A percentile compares a stretch with the other conserved stretches of the same genome.
These are phyloP conservation scores for Melampsora occidentalis DNA, from an alignment of 1,284 basidiomycete species.

Conservation along the genomic window DNA sequence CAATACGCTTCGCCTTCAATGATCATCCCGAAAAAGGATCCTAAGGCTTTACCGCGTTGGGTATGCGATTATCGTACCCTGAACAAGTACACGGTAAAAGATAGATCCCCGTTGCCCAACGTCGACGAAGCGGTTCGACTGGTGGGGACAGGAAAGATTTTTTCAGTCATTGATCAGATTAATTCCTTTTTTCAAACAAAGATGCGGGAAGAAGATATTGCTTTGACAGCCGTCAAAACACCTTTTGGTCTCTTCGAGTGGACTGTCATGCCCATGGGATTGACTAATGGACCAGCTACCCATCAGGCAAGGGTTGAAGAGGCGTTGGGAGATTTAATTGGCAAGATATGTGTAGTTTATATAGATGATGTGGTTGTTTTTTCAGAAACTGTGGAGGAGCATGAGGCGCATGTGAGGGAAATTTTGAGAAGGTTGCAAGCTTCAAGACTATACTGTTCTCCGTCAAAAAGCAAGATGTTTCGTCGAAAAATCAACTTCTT, in stretches of 20 bases:
- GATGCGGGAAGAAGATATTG: constrained; percentile 54
- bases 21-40: constrained; percentile 42
- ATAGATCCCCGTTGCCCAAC: constrained; percentile 45
- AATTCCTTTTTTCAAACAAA: constrained; percentile 57
- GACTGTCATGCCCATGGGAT: constrained; percentile 57
- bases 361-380: constrained; percentile 60
- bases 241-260: constrained; percentile 57
- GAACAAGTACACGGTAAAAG: constrained; percentile 45
- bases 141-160: constrained; percentile 48
- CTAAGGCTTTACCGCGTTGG: constrained; percentile 44
- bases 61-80: constrained; percentile 43
- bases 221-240: constrained; percentile 55
- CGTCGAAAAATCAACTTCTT: constrained; percentile 51
- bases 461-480: constrained; percentile 48
- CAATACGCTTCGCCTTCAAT: background rate
- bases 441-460: constrained; percentile 12
- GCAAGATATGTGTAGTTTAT: no score
- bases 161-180: constrained; percentile 57
- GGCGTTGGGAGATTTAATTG: no score
- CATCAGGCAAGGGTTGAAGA: no score
- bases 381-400: constrained; percentile 55
- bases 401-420: constrained; percentile 44
- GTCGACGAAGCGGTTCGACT: background rate
- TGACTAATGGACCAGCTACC: no score
- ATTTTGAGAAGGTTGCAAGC: background rate